A percentile compares a stretch with the other conserved stretches of the same genome.
Conservation (phyloP, 139 green algal genomes). For the Pleodorina starrii region DNA sequence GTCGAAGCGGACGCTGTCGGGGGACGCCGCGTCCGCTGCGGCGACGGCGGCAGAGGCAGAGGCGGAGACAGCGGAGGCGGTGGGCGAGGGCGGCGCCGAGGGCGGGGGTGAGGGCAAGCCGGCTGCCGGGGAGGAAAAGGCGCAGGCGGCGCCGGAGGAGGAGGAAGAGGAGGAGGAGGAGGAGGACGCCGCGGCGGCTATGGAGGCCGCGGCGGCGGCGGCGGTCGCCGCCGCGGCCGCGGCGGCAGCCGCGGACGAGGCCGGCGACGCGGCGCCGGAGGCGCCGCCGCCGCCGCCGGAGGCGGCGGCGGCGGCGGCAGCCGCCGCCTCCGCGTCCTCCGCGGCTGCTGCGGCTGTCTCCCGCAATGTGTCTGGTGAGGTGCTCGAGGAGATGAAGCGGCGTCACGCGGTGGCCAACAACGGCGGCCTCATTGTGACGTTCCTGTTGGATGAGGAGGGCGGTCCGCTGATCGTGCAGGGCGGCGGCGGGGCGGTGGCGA, state of each 20-base stretch:
- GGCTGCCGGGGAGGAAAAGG: not conserved
- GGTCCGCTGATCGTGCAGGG: slow-evolving; percentile 35
- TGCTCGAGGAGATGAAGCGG: slow-evolving; percentile 64
- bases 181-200: not conserved
- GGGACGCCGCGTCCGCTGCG: not conserved
- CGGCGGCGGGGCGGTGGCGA: not conserved
- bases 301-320: too few species aligned
- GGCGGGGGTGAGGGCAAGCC: not conserved
- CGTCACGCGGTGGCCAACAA: slow-evolving; percentile 48
- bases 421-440: slow-evolving; percentile 63
- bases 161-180: not conserved
- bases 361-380: slow-evolving; percentile 51
- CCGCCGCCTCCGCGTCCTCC: too few species aligned
- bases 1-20: not conserved
- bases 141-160: not conserved
- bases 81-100: not conserved
- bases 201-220: not conserved
- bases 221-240: not conserved
- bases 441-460: slow-evolving; percentile 57
- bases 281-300: not conserved
- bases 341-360: not conserved
- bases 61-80: too few species aligned
- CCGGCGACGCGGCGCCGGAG: not conserved
- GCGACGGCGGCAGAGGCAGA: not conserved
- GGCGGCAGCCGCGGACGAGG: not conserved